phyloP scores from a whole-genome alignment of 2,329 filamentous ascomycete genomes.

The Didymellaceae sp. region DNA sequence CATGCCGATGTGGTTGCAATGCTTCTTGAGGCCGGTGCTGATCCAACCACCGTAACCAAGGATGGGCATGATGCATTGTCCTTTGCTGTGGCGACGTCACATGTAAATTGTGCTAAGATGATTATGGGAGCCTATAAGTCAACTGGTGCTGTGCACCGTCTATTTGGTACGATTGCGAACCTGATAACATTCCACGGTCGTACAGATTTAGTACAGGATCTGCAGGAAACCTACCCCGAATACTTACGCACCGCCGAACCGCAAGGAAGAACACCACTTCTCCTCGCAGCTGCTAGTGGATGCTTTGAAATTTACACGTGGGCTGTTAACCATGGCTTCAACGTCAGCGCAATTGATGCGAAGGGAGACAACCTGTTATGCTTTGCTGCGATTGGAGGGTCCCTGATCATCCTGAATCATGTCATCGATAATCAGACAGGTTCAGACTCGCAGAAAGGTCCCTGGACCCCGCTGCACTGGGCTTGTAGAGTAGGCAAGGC shows the following conservation, averaged over 20 bases:
- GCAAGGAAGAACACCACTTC: too few relatives aligned
- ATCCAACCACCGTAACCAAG: neutral
- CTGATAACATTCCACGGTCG: constrained; percentile 5
- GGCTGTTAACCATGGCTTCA: neutral
- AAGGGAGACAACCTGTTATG: constrained; percentile 10
- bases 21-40: neutral
- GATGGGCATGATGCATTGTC: neutral
- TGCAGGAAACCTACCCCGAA: too few relatives aligned
- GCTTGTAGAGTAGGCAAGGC: neutral
- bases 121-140: neutral
- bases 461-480: neutral
- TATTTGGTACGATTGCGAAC: neutral
- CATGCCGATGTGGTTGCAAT: neutral
- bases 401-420: constrained; percentile 6
- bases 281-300: too few relatives aligned
- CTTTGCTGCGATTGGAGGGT: constrained; percentile 15
- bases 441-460: too few relatives aligned
- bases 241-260: constrained; percentile 5
- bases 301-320: constrained; percentile 1
- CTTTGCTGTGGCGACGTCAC: neutral
- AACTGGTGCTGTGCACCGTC: neutral
- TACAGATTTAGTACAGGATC: constrained; percentile 6
- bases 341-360: neutral
- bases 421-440: too few relatives aligned
- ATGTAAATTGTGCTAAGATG: neutral